Conservation (phyloP, 805 yeast species). For the Saturnispora saitoi region DNA sequence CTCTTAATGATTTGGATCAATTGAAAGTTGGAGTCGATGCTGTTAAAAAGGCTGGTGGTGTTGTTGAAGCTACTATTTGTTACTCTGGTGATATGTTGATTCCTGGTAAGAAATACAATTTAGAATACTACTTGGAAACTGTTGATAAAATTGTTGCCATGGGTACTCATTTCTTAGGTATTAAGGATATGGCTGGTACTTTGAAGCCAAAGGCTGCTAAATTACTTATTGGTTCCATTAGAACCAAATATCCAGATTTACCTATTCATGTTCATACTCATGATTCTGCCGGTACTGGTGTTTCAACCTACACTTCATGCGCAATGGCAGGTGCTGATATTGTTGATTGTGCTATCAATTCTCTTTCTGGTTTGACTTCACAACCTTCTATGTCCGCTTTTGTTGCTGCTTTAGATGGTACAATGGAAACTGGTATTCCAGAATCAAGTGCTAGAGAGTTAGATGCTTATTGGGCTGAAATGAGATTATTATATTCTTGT, state of each 20-base stretch:
- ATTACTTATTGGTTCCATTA: conserved; percentile 65
- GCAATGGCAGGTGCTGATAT: conserved; percentile 97
- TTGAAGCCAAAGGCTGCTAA: conserved; percentile 92
- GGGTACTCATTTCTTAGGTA: conserved; percentile 97
- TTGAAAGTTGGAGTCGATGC: conserved; percentile 97
- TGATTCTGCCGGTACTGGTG: conserved; percentile 99
- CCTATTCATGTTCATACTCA: conserved; percentile 99
- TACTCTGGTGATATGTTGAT: conserved; percentile 98
- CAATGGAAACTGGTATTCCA: conserved; percentile 64
- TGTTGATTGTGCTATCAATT: conserved; percentile 94
- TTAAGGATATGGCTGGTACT: conserved; percentile 99
- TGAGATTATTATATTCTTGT: conserved; percentile 92
- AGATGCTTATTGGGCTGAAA: conserved; percentile 97
- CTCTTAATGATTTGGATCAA: conserved; percentile 93
- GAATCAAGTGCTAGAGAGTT: conserved; percentile 65
- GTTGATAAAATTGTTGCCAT: conserved; percentile 77
- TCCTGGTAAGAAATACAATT: conserved; percentile 92
- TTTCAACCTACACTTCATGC: conserved; percentile 90
- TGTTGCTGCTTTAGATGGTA: conserved; percentile 86
- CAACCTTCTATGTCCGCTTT: conserved; percentile 95
- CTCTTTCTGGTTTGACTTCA: conserved; percentile 97
- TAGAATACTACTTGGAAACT: conserved; percentile 76
- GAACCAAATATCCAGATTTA: conserved; percentile 81
- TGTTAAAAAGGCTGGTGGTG: conserved; percentile 97
- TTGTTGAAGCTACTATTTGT: conserved; percentile 96